Conservation (phyloP, 768 basidiomycete species). For the Sarcomyxa edulis region DNA sequence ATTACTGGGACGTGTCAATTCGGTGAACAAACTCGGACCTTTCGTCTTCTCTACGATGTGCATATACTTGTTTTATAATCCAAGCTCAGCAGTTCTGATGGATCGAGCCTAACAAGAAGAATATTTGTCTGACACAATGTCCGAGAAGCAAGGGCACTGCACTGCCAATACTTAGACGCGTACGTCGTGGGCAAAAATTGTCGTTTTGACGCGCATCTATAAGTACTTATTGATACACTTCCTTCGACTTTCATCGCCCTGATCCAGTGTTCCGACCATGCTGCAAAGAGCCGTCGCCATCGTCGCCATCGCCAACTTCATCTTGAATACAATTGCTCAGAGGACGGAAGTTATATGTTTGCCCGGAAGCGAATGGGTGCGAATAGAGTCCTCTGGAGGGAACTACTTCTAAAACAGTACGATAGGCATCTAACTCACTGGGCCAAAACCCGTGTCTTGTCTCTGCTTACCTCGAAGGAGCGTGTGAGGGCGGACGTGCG, state of each 20-base stretch:
- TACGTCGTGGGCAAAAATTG: too few species aligned
- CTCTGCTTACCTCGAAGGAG: slow-evolving; percentile 24
- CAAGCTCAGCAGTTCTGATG: too few species aligned
- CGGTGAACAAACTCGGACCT: too few species aligned
- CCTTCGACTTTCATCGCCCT: not conserved
- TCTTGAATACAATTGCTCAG: slow-evolving; percentile 4
- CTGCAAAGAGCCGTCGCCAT: not conserved
- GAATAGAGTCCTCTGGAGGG: slow-evolving; percentile 10
- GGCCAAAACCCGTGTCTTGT: slow-evolving; percentile 27
- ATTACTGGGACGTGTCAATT: too few species aligned
- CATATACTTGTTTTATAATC: too few species aligned
- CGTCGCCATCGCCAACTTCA: not conserved
- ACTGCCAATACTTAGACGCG: too few species aligned
- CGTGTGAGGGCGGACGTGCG: slow-evolving; percentile 24
- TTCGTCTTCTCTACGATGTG: too few species aligned
- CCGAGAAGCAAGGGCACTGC: too few species aligned
- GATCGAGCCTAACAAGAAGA: too few species aligned
- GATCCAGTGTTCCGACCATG: too few species aligned
- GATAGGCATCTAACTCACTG: slow-evolving; percentile 17
- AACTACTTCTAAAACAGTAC: slow-evolving; percentile 1
- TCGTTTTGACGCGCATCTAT: slow-evolving; percentile 1
- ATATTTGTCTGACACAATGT: too few species aligned
- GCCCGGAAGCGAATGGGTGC: slow-evolving; percentile 8
- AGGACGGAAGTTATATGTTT: slow-evolving; percentile 1
- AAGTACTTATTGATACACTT: not conserved